Evolutionary conservation across 2,329 filamentous ascomycete species (phyloP).

Genomic region (Arthroderma uncinatum): DNA sequence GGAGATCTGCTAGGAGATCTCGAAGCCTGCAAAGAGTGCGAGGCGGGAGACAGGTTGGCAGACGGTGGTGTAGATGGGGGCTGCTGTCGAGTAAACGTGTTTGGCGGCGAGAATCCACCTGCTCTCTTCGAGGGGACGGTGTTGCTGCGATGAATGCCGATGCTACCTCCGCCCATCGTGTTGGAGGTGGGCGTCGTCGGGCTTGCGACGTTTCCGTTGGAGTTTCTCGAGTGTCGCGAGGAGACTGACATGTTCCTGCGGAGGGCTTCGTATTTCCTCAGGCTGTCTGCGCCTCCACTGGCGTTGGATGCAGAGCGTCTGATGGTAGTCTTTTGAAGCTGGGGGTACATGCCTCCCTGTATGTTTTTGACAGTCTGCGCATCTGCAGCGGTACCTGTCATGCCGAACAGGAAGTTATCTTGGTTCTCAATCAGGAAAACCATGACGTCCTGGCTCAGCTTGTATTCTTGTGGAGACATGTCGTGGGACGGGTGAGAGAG

Average conservation of each 20-base stretch:
- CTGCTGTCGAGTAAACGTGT: constrained; percentile 8
- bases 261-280: constrained; percentile 61
- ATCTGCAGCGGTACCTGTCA: constrained; percentile 97
- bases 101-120: constrained; percentile 33
- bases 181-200: constrained; percentile 50
- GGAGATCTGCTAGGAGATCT: constrained; percentile 24
- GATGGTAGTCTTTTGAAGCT: constrained; percentile 37
- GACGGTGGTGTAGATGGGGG: constrained; percentile 36
- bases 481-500: constrained; percentile 88
- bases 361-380: constrained; percentile 59
- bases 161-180: constrained; percentile 30
- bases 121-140: constrained; percentile 74
- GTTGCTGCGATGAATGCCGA: constrained; percentile 65
- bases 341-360: constrained; percentile 50
- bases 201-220: constrained; percentile 50
- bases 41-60: constrained; percentile 21
- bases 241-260: constrained; percentile 86
- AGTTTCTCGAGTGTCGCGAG: constrained; percentile 76
- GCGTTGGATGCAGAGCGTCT: constrained; percentile 73
- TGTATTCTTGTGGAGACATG: constrained; percentile 90
- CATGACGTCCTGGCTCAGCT: constrained; percentile 88
- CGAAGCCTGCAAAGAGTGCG: constrained; percentile 13
- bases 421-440: constrained; percentile 98
- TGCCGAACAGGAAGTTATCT: constrained; percentile 94
- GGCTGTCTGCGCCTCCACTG: constrained; percentile 77